Base-by-base conservation (phyloP, 2,329 filamentous ascomycete genomes). In the Trichoderma sp. region DNA sequence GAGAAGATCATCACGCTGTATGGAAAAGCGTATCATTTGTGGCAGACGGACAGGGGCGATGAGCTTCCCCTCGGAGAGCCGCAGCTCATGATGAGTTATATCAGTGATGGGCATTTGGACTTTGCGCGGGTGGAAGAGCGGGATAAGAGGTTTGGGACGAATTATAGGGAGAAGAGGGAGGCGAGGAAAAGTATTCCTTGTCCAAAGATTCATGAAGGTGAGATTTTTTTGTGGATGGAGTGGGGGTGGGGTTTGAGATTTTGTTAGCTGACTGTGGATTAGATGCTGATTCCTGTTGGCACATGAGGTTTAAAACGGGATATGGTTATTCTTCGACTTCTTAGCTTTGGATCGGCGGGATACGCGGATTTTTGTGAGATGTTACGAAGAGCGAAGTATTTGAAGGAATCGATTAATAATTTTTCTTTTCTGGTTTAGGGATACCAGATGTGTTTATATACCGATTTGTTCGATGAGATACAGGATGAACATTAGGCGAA, bases 11-110 rank as follows among this genome's bases (percentile, higher is more conserved):
- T 92, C 4, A 83, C 86, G 0, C 76, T 95, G 3, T 96, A 96
- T 74, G 93, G 93, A 10, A 97, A 97, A 76, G 87, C 90, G 1
- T 95, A 90, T 77, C 92, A 97, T 76, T 82, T 95, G 50, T 97
- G 93, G 93, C 92, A 96, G 83, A 87, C 90, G 17, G 92, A 96
- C 78, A 82, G 86, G 6, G 92, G 92, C 0, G 87, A 94, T 74
- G 74, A 75, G 68, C 69, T 87, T 34, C 85, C 85, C 0, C 71
- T 87, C 3, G 85, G 85, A 0, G 78, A 81, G 70, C 85, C 85
- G 9, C 80, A 83, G 72, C 76, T 87, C 7, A 87, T 87, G 85
- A 85, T 81, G 12, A 86, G 84, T 72, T 84, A 82, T 68, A 85
- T 82, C 3, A 78, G 74, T 1, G 78, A 81, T n/a, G 80, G 80